These are phyloP conservation scores for Phylloporus sp. DNA, from an alignment of 768 basidiomycete species.

Conservation along the genomic window DNA sequence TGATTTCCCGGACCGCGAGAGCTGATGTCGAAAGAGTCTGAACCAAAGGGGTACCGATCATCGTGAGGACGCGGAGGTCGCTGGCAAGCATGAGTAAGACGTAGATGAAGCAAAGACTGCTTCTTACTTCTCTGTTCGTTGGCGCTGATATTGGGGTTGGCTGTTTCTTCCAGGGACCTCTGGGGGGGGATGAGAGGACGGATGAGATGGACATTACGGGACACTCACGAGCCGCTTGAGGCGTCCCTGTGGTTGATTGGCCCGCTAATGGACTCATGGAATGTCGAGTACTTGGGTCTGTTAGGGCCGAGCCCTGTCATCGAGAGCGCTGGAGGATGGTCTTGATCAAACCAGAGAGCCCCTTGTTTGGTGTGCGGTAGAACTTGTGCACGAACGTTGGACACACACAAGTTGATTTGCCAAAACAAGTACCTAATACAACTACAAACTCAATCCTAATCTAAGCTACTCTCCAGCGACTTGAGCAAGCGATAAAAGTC, in stretches of 20 bases:
- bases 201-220: neutral
- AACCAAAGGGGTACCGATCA: slow-evolving; percentile 7
- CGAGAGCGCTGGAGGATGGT: slow-evolving; percentile 3
- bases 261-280: slow-evolving; percentile 7
- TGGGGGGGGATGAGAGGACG: slow-evolving; percentile 7
- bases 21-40: neutral
- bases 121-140: slow-evolving; percentile 12
- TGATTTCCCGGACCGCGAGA: slow-evolving; percentile 18
- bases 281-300: slow-evolving; percentile 9
- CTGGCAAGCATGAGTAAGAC: slow-evolving; percentile 11
- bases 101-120: neutral
- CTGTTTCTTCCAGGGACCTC: slow-evolving; percentile 13
- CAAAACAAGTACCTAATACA: neutral
- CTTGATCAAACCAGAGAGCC: slow-evolving; percentile 12
- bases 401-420: neutral
- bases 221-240: slow-evolving; percentile 22
- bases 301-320: slow-evolving; percentile 9
- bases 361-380: slow-evolving; percentile 2
- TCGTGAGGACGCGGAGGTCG: slow-evolving; percentile 5
- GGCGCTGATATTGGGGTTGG: slow-evolving; percentile 25
- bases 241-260: slow-evolving; percentile 30
- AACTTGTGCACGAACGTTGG: neutral
- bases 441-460: neutral
- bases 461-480: slow-evolving; percentile 7
- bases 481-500: slow-evolving; percentile 73